These are phyloP conservation scores for Colletotrichum endophyticum DNA, from an alignment of 2,329 filamentous ascomycete genomes.

Conservation along the genomic window DNA sequence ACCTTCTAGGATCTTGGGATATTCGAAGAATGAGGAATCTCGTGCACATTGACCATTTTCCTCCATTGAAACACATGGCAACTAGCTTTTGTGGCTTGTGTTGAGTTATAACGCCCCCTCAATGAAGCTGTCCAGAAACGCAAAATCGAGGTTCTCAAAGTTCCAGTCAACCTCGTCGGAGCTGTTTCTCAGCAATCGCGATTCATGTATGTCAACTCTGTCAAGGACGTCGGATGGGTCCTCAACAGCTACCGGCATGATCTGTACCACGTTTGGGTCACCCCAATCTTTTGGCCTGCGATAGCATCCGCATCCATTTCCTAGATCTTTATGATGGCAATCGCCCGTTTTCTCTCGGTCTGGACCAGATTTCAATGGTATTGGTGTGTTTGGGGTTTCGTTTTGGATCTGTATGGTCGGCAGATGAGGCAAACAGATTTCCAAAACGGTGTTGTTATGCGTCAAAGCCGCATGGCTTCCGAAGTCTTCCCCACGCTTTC, in stretches of 20 bases:
- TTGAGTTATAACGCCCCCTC: neutral
- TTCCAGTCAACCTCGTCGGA: neutral
- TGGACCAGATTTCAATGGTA: too few relatives aligned
- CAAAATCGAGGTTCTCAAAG: neutral
- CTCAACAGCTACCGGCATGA: neutral
- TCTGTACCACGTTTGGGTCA: neutral
- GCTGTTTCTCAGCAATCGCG: neutral
- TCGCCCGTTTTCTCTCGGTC: neutral
- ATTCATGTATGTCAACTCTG: slow-evolving; percentile 22
- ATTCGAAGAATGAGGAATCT: neutral
- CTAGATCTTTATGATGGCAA: neutral
- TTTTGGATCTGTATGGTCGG: neutral
- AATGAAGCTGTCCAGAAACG: slow-evolving; percentile 2
- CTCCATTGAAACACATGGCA: neutral
- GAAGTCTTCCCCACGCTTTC: neutral
- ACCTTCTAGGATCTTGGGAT: neutral
- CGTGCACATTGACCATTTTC: neutral
- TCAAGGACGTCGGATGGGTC: neutral
- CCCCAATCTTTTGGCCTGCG: neutral
- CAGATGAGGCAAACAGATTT: neutral
- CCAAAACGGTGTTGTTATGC: neutral
- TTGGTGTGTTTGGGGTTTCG: neutral
- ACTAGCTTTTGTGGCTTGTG: neutral
- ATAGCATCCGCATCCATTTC: neutral
- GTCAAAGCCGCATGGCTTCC: neutral